Conservation (phyloP, 2,329 filamentous ascomycete genomes). For the Trichophyton verrucosum region DNA sequence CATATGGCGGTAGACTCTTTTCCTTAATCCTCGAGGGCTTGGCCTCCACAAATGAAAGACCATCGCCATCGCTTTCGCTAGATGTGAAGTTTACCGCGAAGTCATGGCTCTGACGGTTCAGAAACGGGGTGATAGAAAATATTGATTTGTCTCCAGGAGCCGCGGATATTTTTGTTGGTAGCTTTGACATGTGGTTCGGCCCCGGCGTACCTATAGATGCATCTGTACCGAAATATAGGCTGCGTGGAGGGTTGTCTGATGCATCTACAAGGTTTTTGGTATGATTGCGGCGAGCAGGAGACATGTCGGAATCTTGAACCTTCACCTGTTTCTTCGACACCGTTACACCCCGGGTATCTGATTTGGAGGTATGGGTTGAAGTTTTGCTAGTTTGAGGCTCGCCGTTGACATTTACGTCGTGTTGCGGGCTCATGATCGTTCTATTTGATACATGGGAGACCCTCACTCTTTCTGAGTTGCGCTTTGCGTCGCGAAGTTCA, state of each 20-base stretch:
- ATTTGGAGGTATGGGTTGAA: slow-evolving; percentile 22
- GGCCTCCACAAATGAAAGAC: neutral
- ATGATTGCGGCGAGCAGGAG: slow-evolving; percentile 17
- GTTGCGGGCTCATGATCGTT: neutral
- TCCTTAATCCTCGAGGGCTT: neutral
- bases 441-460: neutral
- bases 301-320: slow-evolving; percentile 27
- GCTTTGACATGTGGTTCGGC: slow-evolving; percentile 41
- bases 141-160: slow-evolving; percentile 72
- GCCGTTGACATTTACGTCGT: neutral
- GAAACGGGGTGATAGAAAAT: slow-evolving; percentile 88
- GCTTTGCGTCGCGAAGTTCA: slow-evolving; percentile 68
- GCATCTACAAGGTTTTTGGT: neutral
- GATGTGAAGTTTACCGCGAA: neutral
- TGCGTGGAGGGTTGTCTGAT: neutral
- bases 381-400: neutral
- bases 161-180: slow-evolving; percentile 45
- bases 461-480: slow-evolving; percentile 22
- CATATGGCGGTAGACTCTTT: neutral
- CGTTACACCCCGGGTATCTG: slow-evolving; percentile 22
- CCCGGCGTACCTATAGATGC: slow-evolving; percentile 38
- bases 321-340: slow-evolving; percentile 18
- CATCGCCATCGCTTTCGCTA: neutral
- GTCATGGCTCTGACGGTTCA: slow-evolving; percentile 57
- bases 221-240: neutral